Evolutionary conservation across 305 asterid genomes (phyloP), one percentile per base, ranked within the genome.

Genomic region (Fraxinus paxiana): DNA sequence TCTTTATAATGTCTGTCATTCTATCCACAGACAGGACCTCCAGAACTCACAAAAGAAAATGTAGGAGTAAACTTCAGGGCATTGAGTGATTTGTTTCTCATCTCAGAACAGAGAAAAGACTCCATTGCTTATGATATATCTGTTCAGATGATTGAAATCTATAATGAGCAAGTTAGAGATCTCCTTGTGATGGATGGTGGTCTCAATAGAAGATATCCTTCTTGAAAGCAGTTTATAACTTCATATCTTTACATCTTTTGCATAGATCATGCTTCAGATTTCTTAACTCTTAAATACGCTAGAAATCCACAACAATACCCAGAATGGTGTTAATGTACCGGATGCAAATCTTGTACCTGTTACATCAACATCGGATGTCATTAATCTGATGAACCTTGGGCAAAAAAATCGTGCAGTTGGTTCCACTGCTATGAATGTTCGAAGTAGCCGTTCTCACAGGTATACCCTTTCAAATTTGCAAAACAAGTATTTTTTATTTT

Each of bases 361-460:
- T n/a, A 69, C 87, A 80, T 84, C 97, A 17, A 87, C 97, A 54
- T 80, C 90, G 1, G 97, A 92, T 83, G 97, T 95, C 83, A 88
- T 95, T 79, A 76, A 89, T 79, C 86, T 95, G 88, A 92, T 95
- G 98, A 89, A 89, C 87, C 92, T 92, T 22, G 98, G 98, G 63
- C 95, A 88, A 35, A 92, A 92, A 81, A 95, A 93, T 81, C 98
- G 98, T 46, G 95, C 97, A 71, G 95, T 93, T 35, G 87, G 97
- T 78, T 88, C 97, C 12, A 95, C 98, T 8, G 92, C 95, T 46
- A 83, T 92, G 97, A 95, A 95, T 75, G 88, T 88, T 77, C 90
- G 97, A 17, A 93, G 98, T 77, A 93, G 97, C 59, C 93, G 97
- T 61, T 95, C 98, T 78, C 98, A 95, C 92, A 93, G 98, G 98